Base-by-base conservation (phyloP, 352 stramenopile species). In the Peronosclerospora sorghi region DNA sequence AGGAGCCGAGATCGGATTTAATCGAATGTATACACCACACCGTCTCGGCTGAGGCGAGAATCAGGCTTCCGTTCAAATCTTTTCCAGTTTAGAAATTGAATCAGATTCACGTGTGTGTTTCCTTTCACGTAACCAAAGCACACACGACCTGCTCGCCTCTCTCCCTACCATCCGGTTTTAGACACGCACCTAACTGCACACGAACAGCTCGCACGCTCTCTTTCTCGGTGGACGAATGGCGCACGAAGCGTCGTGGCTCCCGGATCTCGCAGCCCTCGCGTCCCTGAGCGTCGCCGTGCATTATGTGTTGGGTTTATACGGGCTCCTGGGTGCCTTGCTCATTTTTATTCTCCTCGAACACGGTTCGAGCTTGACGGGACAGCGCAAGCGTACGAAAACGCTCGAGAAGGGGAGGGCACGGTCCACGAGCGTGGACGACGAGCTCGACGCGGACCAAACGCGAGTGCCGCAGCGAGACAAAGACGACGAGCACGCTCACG, bases 211-310 rank as follows among this genome's bases (percentile, higher is more conserved):
- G 13, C 5, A 10, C 5, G 29, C 30, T 41, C 14, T 6, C 9
- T 41, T 32, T 18, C 6, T 12, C n/a, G 24, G 56, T 27, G 51
- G 45, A 61, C 43, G 37, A 27, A 68, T 63, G 58, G 45, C 38
- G 42, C 45, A 68, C 41, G 45, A 60, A 27, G 40, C 45, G 30
- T 65, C 74, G 32, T 62, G 68, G 58, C 68, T 83, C 38, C 44
- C 49, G 30, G 75, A 88, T 41, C 38, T 88, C 14, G 71, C 75
- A 36, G 53, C 79, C 15, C 51, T 88, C 10, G 65, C 73, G 7
- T 49, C 55, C 30, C 48, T 78, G 19, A 79, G 59, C 38, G 73
- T 73, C 21, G 59, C 76, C n/a, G 63, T 84, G 26, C 75, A 86
- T 54, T 84, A 76, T 48, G 61, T 76, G 4, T 43, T 85, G 23